Conservation (phyloP, 495 filamentous ascomycete genomes). For the Penicillium egyptiacum region DNA sequence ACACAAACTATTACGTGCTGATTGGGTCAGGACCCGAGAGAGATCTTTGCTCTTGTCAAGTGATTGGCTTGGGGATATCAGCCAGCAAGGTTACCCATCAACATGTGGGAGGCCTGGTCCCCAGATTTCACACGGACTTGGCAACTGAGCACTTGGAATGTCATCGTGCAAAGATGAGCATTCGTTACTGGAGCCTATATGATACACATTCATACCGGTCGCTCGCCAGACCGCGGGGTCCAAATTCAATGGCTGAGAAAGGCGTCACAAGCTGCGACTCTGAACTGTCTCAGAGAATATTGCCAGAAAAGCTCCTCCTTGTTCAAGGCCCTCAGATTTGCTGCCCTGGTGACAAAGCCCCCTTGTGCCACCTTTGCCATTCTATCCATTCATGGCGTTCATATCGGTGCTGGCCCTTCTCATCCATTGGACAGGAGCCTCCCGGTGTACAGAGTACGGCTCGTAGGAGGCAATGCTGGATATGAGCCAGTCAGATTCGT, state of each 20-base stretch:
- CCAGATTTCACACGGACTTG: slow-evolving; percentile 19
- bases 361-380: slow-evolving; percentile 1
- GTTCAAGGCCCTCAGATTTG: not conserved
- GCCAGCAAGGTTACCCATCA: slow-evolving; percentile 6
- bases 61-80: slow-evolving; percentile 16
- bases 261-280: not conserved
- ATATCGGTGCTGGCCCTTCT: not conserved
- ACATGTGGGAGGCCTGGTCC: slow-evolving; percentile 7
- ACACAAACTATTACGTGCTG: slow-evolving; percentile 12
- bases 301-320: not conserved
- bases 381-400: not conserved
- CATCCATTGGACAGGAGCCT: not conserved
- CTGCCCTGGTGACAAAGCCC: not conserved
- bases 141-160: slow-evolving; percentile 7
- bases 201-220: not conserved
- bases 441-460: not conserved
- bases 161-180: not conserved
- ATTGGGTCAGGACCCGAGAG: slow-evolving; percentile 15
- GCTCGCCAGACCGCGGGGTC: not conserved
- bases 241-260: not conserved
- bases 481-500: slow-evolving; percentile 5
- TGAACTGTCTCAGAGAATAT: not conserved
- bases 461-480: not conserved
- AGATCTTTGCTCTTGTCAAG: slow-evolving; percentile 7
- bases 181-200: not conserved